Evolutionary conservation across 106 monocot species (phyloP).

Genomic region (Acorus calamus): DNA sequence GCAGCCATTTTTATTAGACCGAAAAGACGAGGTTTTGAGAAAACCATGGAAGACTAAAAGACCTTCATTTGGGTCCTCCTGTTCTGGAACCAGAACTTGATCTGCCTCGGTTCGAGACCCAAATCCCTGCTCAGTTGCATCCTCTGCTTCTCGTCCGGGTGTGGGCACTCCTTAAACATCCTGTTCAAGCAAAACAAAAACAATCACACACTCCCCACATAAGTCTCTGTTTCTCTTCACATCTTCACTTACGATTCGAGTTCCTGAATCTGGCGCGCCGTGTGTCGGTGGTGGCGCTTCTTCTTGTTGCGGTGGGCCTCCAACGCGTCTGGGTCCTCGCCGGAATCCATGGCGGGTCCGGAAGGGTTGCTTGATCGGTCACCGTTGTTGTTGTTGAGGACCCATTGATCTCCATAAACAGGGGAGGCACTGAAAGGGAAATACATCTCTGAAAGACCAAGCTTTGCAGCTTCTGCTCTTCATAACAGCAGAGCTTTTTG

Average conservation of each 20-base stretch:
- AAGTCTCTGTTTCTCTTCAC: too few species aligned
- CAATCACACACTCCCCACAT: not conserved
- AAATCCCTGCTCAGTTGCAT: slow-evolving; percentile 74
- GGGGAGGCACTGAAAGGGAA: too few species aligned
- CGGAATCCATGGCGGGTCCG: slow-evolving; percentile 34
- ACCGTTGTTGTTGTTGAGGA: too few species aligned
- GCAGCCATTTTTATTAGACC: too few species aligned
- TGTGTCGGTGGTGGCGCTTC: slow-evolving; percentile 61
- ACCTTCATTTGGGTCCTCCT: slow-evolving; percentile 91
- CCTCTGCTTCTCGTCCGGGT: slow-evolving; percentile 98
- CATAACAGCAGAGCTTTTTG: too few species aligned
- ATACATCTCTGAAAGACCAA: too few species aligned
- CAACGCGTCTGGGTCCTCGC: slow-evolving; percentile 45
- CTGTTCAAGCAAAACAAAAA: slow-evolving; percentile 15
- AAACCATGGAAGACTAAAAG: not conserved
- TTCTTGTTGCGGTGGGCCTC: slow-evolving; percentile 29
- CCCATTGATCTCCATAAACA: too few species aligned
- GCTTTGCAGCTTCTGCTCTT: too few species aligned
- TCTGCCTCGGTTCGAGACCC: slow-evolving; percentile 70
- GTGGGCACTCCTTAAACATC: slow-evolving; percentile 80
- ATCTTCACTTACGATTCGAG: slow-evolving; percentile 51
- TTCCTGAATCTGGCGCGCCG: slow-evolving; percentile 58
- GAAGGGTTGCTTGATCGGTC: too few species aligned
- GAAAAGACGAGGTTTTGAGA: too few species aligned
- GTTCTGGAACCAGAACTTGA: slow-evolving; percentile 99